Base-by-base conservation (phyloP, 352 stramenopile species). In the Phytophthora sp. region DNA sequence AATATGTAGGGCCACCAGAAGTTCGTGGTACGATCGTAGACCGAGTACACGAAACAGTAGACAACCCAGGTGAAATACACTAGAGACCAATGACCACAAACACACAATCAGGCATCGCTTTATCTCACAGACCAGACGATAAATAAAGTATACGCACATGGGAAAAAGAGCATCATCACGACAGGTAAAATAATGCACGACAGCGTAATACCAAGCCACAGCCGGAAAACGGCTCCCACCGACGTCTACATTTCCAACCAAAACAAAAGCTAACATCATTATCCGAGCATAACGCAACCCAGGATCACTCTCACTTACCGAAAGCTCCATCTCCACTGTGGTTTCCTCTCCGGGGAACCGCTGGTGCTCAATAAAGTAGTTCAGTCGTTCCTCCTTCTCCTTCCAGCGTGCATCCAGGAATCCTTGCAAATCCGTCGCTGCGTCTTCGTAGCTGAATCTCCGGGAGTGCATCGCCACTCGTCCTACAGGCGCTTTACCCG, bases 1-100 rank as follows among this genome's bases (percentile, higher is more conserved):
- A 91, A 81, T 66, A 92, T 91, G 69, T 93, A 93, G 6, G 84
- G 82, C 84, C 84, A 93, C 84, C 82, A 91, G 39, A 93, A 91
- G 54, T 88, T 91, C 42, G 82, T 93, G 17, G 84, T 93, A 49
- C 84, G 84, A 57, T 93, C 84, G 65, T 91, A 93, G 21, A 93
- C 72, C 44, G 84, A 93, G 62, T 91, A 87, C 37, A 93, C 69
- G 49, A 91, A 93, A 63, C 84, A 91, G 68, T 93, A 93, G 27
- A 91, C 60, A 38, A 93, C 82, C 84, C 84, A 93, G 11, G 82
- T 43, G 30, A 82, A 89, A 57, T 93, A 93, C 70, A 90, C 84
- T 92, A 38, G 12, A 60, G n/a, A 52, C 8, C 42, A 45, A 26
- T 1, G 27, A 54, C 28, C 2, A 38, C 24, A 10, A 46, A 30